Evolutionary conservation across 805 yeast genomes (phyloP).

Genomic region (Aciculoconidium aculeatum): DNA sequence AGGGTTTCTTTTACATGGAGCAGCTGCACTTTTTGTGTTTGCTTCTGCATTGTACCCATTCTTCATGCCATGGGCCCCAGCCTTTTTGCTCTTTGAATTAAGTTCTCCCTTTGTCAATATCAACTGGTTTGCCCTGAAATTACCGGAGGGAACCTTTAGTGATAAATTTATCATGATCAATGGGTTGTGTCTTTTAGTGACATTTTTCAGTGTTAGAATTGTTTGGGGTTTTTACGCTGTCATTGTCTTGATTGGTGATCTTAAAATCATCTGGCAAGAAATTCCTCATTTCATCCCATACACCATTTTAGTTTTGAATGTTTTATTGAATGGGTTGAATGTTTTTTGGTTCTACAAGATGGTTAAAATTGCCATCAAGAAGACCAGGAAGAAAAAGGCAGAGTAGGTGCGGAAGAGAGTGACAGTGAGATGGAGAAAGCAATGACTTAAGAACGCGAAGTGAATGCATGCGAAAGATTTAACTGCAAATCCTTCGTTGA

Average conservation of each 20-base stretch:
- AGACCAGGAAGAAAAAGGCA: constrained; percentile 16
- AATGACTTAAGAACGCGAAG: too few species aligned
- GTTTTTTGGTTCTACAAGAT: constrained; percentile 85
- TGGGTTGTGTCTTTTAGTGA: constrained; percentile 61
- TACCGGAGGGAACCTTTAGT: constrained; percentile 64
- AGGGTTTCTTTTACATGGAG: constrained; percentile 79
- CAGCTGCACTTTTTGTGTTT: constrained; percentile 75
- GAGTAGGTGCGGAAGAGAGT: constrained; percentile 2
- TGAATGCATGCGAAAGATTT: too few species aligned
- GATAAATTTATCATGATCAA: constrained; percentile 51
- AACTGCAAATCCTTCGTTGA: too few species aligned
- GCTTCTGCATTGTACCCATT: constrained; percentile 60
- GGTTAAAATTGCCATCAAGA: constrained; percentile 66
- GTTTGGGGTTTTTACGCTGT: constrained; percentile 85
- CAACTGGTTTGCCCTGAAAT: constrained; percentile 82
- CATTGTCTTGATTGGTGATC: constrained; percentile 39
- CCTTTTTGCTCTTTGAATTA: constrained; percentile 78
- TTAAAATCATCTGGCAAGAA: constrained; percentile 38
- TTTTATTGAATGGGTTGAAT: constrained; percentile 62
- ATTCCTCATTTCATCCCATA: constrained; percentile 45
- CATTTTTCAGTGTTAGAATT: constrained; percentile 75
- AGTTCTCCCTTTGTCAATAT: constrained; percentile 93
- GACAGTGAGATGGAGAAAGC: too few species aligned
- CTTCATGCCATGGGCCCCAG: constrained; percentile 75
- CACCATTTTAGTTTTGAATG: constrained; percentile 50